Evolutionary conservation across 371 early-diverging fungal species (phyloP), one percentile per base, ranked within the genome.

Genomic region (Saksenaea vasiformis): DNA sequence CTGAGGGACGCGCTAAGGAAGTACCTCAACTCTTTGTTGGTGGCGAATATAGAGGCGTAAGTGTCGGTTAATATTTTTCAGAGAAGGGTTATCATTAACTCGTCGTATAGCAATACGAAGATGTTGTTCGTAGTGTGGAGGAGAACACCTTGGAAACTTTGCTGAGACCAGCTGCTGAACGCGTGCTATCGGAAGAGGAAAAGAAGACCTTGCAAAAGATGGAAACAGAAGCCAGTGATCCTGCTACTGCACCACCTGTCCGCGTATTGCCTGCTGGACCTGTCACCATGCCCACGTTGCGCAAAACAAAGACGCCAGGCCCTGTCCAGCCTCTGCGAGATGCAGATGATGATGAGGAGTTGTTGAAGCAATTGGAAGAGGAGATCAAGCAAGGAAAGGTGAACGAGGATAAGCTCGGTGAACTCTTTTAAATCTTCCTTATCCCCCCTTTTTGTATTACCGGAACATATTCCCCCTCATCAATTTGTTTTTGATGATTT

Each of bases 1-100:
- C 64, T 19, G 53, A 65, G 55, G 79, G 79, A 10, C 58, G 76
- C 56, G 69, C 69, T 47, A 72, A 71, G 54, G 76, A 73, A 35
- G 57, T 76, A 22, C 79, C 79, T 34, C 79, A 79, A 54, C 15
- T 79, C 0, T 79, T 69, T 60, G 79, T 79, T 1, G 79, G 79
- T 36, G 79, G 79, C 31, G 73, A 76, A 57, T 79, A 74, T 36
- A 60, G 74, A 61, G 79, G 77, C 5, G 77, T 76, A 70, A 72
- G 71, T 69, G 3, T 13, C 13, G 19, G 1, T 5, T 14, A 35
- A 14, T 2, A 54, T 28, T 13, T 38, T 7, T 31, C 22, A 54
- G 37, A 15, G 14, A 36, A n/a, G n/a, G n/a, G n/a, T n/a, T n/a
- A n/a, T n/a, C n/a, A n/a, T n/a, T 13, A 9, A 24, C 22, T 15